A percentile compares a stretch with the other conserved stretches of the same genome.
Evolutionary conservation across 2,329 filamentous ascomycete genomes (phyloP).

Genomic region (Beauveria bassiana): DNA sequence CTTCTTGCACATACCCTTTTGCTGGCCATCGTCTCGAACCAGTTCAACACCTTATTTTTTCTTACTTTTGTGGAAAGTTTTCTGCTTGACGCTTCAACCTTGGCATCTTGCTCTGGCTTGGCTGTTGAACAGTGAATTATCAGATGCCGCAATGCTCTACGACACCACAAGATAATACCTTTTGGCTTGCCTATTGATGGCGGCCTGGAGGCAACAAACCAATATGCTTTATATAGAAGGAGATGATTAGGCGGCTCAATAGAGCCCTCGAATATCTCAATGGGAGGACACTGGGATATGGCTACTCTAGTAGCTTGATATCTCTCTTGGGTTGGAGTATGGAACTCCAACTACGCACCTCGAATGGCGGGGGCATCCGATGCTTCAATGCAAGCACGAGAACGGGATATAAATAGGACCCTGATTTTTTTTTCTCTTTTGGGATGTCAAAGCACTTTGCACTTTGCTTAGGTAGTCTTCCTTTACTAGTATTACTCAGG

Average conservation of each 20-base stretch:
- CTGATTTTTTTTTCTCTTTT: conserved; percentile 7
- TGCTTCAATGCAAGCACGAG: neutral
- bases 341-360: neutral
- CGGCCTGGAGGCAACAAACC: neutral
- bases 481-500: neutral
- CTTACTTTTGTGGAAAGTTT: neutral
- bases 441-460: conserved; percentile 2
- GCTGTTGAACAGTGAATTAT: conserved; percentile 9
- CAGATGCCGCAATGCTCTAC: conserved; percentile 1
- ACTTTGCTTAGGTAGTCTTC: conserved; percentile 9
- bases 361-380: conserved; percentile 2
- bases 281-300: neutral
- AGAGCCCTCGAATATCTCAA: neutral
- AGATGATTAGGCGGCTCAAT: neutral
- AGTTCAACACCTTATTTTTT: conserved; percentile 7
- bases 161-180: conserved; percentile 4
- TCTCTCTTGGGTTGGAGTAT: neutral
- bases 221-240: conserved; percentile 6
- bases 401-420: conserved; percentile 10
- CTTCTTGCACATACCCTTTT: conserved; percentile 13
- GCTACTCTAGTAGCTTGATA: neutral
- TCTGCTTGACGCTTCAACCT: conserved; percentile 4
- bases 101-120: conserved; percentile 6
- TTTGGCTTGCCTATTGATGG: neutral
- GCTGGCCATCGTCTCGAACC: conserved; percentile 10